Evolutionary conservation across 352 stramenopile genomes (phyloP).

Genomic region (Globisporangium splendens): DNA sequence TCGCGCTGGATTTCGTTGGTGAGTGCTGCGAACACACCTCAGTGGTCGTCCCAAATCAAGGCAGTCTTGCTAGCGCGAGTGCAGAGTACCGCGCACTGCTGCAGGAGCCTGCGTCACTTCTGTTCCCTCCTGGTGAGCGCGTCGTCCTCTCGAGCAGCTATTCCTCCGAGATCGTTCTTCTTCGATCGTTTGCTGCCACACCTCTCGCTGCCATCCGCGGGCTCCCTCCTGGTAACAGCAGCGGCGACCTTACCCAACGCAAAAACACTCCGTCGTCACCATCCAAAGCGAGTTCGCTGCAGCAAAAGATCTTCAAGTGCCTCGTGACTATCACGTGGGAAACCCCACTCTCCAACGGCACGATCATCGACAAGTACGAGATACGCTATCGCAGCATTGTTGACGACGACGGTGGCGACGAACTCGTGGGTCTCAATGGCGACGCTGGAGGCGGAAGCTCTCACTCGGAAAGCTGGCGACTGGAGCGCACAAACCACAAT

Average conservation of each 20-base stretch:
- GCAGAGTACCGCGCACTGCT: constrained; percentile 43
- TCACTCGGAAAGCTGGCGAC: constrained; percentile 27
- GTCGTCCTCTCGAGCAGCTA: constrained; percentile 36
- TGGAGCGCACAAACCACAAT: constrained; percentile 39
- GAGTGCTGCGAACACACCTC: constrained; percentile 44
- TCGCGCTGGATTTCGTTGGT: constrained; percentile 41
- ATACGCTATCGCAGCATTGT: constrained; percentile 43
- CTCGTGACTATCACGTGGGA: constrained; percentile 44
- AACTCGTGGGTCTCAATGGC: constrained; percentile 1
- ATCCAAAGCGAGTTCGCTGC: constrained; percentile 17
- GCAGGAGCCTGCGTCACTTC: constrained; percentile 23
- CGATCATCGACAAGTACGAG: constrained; percentile 72
- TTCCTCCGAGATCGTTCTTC: constrained; percentile 36
- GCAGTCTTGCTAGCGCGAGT: constrained; percentile 15
- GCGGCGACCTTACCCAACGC: not conserved
- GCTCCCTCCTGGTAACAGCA: not conserved
- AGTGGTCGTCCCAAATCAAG: not conserved
- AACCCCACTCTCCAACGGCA: constrained; percentile 63
- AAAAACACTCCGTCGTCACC: not conserved
- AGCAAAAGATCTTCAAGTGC: constrained; percentile 59
- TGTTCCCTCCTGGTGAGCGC: constrained; percentile 22
- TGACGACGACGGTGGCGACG: constrained; percentile 26
- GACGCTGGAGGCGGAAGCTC: not conserved
- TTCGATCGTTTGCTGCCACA: constrained; percentile 21
- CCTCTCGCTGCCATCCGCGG: constrained; percentile 9